phyloP scores from a whole-genome alignment of 768 basidiomycete genomes.

The Mycena metata region DNA sequence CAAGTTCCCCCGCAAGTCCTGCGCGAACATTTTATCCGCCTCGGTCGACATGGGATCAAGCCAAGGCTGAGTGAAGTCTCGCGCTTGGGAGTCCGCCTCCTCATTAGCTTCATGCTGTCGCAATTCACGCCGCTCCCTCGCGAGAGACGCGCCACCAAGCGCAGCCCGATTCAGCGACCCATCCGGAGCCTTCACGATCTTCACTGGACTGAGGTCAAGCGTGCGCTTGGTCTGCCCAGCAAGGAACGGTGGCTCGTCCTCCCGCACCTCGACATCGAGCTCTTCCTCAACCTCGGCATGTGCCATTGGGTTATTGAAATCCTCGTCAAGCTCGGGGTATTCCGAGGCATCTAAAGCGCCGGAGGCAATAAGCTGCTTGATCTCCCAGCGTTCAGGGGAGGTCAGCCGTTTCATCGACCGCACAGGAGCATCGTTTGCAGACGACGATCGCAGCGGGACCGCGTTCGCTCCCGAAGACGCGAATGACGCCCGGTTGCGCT shows the following conservation, averaged over 20 bases:
- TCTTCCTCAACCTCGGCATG: constrained; percentile 95
- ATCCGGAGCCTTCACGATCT: constrained; percentile 98
- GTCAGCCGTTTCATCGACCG: constrained; percentile 92
- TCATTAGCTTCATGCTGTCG: constrained; percentile 96
- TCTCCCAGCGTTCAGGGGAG: constrained; percentile 98
- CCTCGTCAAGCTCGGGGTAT: constrained; percentile 93
- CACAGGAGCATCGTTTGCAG: constrained; percentile 65
- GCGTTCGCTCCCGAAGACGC: constrained; percentile 89
- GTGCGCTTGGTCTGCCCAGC: constrained; percentile 97
- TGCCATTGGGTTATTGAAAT: constrained; percentile 79
- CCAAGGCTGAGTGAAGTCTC: constrained; percentile 97
- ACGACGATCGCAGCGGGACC: constrained; percentile 75
- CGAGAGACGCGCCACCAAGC: constrained; percentile 90
- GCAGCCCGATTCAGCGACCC: constrained; percentile 97
- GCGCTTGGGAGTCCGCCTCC: constrained; percentile 91
- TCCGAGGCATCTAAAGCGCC: constrained; percentile 93
- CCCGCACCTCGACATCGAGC: constrained; percentile 95
- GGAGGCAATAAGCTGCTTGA: constrained; percentile 98
- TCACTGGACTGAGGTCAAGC: constrained; percentile 95
- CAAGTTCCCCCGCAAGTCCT: constrained; percentile 87
- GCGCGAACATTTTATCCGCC: constrained; percentile 89
- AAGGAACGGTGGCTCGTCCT: constrained; percentile 96
- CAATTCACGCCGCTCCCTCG: constrained; percentile 95
- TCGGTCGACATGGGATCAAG: constrained; percentile 97
- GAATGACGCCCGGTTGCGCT: constrained; percentile 70